Evolutionary conservation across 163 green algal species (phyloP).

Genomic region (Trebouxia gelatinosa): DNA sequence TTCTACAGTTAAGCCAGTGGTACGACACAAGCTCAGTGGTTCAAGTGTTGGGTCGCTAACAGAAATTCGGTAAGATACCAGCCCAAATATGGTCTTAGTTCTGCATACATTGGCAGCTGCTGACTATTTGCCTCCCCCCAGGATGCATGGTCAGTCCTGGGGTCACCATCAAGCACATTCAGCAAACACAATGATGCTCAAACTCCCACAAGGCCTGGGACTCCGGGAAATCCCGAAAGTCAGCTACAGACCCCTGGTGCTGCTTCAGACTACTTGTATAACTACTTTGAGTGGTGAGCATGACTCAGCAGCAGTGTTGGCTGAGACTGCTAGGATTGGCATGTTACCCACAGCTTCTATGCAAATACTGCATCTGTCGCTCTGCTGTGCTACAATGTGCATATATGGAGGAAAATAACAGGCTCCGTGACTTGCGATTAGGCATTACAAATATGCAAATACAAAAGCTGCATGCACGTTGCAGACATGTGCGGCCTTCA

Average conservation of each 20-base stretch:
- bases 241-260: background rate
- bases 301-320: background rate
- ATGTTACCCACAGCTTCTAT: constrained; percentile 30
- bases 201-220: background rate
- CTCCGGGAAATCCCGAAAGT: background rate
- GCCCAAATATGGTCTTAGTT: background rate
- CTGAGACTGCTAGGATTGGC: background rate
- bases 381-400: background rate
- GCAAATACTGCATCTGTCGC: constrained; percentile 23
- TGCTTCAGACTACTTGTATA: constrained; percentile 35
- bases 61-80: background rate
- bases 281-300: constrained; percentile 28
- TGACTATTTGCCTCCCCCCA: no score
- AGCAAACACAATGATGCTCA: constrained; percentile 18
- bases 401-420: background rate
- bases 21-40: background rate
- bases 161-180: constrained; percentile 39
- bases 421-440: background rate
- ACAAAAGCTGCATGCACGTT: background rate
- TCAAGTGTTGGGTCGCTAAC: background rate
- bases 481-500: no score
- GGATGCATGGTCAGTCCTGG: constrained; percentile 52
- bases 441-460: background rate
- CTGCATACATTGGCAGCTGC: no score
- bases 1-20: background rate